Conservation (phyloP, 768 basidiomycete genomes). For the Pisolithus marmoratus region DNA sequence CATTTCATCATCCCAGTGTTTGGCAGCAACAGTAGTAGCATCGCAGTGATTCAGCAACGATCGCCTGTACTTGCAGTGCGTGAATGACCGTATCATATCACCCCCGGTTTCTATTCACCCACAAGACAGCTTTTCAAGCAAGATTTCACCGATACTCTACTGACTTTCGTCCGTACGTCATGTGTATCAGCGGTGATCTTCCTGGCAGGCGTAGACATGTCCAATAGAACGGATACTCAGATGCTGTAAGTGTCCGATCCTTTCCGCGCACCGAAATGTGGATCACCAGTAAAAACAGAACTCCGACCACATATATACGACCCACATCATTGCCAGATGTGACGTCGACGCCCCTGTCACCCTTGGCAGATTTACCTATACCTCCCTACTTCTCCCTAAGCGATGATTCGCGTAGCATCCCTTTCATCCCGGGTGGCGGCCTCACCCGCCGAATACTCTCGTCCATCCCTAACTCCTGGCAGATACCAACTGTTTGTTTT, state of each 20-base stretch:
- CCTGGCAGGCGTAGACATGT: conserved; percentile 69
- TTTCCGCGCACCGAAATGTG: background rate
- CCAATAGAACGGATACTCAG: conserved; percentile 69
- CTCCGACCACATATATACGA: conserved; percentile 56
- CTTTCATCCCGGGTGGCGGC: conserved; percentile 79
- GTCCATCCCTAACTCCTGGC: conserved; percentile 45
- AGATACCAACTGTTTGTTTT: conserved; percentile 51
- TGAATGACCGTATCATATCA: background rate
- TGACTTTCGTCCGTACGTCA: conserved; percentile 50
- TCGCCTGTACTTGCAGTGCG: conserved; percentile 74
- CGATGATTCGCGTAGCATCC: conserved; percentile 34
- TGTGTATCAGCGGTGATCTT: conserved; percentile 52
- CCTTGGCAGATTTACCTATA: conserved; percentile 43
- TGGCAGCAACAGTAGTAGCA: conserved; percentile 40
- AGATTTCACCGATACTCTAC: conserved; percentile 53
- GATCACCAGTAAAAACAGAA: conserved; percentile 33
- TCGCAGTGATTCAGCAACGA: conserved; percentile 72
- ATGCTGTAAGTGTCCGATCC: conserved; percentile 52
- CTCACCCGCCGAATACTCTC: conserved; percentile 61
- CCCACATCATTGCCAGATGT: conserved; percentile 42
- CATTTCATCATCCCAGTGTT: conserved; percentile 51
- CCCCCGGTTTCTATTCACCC: conserved; percentile 1
- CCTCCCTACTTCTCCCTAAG: conserved; percentile 44
- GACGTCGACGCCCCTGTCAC: conserved; percentile 37
- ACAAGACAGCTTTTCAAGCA: conserved; percentile 56